Base-by-base conservation (phyloP, 2,329 filamentous ascomycete genomes). In the Sporothrix euskadiensis region DNA sequence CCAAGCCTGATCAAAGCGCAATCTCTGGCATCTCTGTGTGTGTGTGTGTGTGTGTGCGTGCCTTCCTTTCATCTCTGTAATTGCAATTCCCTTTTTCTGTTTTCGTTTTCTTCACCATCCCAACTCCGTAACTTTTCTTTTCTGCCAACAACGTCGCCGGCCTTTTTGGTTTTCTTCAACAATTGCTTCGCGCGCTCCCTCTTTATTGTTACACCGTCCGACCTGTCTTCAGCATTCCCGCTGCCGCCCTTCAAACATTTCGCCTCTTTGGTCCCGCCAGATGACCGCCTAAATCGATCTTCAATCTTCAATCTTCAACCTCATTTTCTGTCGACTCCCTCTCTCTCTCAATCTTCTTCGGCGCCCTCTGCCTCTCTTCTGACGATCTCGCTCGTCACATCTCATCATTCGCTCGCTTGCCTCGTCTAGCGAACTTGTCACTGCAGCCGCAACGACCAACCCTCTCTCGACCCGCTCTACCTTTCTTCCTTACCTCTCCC, bases 1-100 rank as follows among this genome's bases (percentile, higher is more conserved):
- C 71, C 54, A 61, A 73, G 44, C 54, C 65, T 41, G 22, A 69
- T 35, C 68, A 41, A 66, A 71, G 54, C 69, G 69, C 73, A 69
- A 71, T 72, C 73, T 72, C 35, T 54, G 19, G 44, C 30, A 22
- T 68, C 49, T n/a, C 47, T 35, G 4, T 7, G 19, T 26, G n/a
- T 56, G 35, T 49, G n/a, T 56, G 35, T 49, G 54, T 49, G 10
- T 49, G 44, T 49, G 44, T 49, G 44, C 14, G 14, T 19, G 26
- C 57, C 6, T 14, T 22, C 41, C 35, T n/a, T 32, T 63, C 26
- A 9, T 9, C 12, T 49, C 47, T 73, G 22, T 16, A 22, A 49
- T 49, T 49, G 44, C 44, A 49, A 49, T 19, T 49, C 44, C 44
- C 44, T 49, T 32, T 9, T 49, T 26, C 35, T 41, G 61, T 47